Base-by-base conservation (phyloP, 768 basidiomycete genomes). In the Coprinopsis marcescibilis region DNA sequence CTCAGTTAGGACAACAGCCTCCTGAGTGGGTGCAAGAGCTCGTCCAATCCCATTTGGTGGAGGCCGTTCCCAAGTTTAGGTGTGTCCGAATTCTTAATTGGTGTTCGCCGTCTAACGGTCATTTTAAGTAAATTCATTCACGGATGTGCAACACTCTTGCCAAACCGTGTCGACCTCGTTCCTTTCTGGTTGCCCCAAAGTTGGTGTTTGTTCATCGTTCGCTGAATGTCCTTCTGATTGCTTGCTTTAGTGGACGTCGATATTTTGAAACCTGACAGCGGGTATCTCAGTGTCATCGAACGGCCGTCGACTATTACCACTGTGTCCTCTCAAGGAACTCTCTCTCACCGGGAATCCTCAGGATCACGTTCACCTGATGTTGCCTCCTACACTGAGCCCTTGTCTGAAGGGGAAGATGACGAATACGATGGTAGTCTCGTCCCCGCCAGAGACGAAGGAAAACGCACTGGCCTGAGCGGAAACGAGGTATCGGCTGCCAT, bases 121-220 rank as follows among this genome's bases (percentile, higher is more conserved):
- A 26, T 43, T 37, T 33, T 24, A 48, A 90, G 89, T 63, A 89
- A 89, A 78, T 95, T 95, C 61, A 94, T 96, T 46, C 93, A 95
- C 61, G 95, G 96, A 20, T 99, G 96, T 61, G 85, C 95, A 2
- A 93, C 92, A 1, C 73, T 98, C 0, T 66, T 98, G 8, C 93
- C 94, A 15, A 80, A 89, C 57, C 85, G 95, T 27, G 94, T 97
- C 36, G 89, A 97, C 58, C 77, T 99, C 19, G 88, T 99, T 27
- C 96, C 96, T 4, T 99, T 97, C 75, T 99, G 96, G 96, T 77
- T 94, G 4, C 94, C 94, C 4, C 94, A 98, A 62, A 96, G 88
- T 89, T 62, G 32, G 76, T 45, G 33, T 29, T 24, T 38, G 30
- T 40, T 10, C 17, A 33, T 30, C 11, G 41, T 39, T 34, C 26